Evolutionary conservation across 139 green algal genomes (phyloP), one percentile per base, ranked within the genome.

Genomic region (Auxenochlorella pyrenoidosa): DNA sequence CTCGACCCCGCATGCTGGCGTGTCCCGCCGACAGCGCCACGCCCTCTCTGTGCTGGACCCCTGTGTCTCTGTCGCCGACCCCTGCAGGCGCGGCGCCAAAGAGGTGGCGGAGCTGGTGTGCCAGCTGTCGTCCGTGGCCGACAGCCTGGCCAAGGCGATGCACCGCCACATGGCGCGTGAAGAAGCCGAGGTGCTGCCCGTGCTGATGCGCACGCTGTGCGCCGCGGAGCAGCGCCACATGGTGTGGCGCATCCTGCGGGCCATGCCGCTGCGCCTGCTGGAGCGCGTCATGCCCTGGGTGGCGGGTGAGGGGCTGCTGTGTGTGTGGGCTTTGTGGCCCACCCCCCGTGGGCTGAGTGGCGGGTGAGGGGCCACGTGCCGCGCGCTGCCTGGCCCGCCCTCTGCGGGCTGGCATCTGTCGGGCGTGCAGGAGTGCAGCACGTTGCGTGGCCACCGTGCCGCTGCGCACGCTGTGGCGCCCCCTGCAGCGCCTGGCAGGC

Each of bases 271-370:
- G 87, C 93, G 97, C 3, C 91, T 99, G 83, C 92, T 99, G 88
- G 95, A 99, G 90, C 89, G 94, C 6, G 94, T 99, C 28, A 95
- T 99, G 91, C 97, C 97, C 15, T 99, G 97, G 96, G 86, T 99
- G 30, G 91, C 94, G 38, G 90, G 93, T 95, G 79, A 88, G 85
- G 72, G 5, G 28, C 5, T n/a, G 3, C 6, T 43, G 41, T 16
- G 30, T 18, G 28, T 21, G 66, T 4, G 32, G 41, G 13, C n/a
- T n/a, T n/a, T n/a, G n/a, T n/a, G n/a, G n/a, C n/a, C n/a, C n/a
- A n/a, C n/a, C n/a, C n/a, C n/a, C n/a, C n/a, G n/a, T n/a, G n/a
- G n/a, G n/a, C n/a, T n/a, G n/a, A n/a, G n/a, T n/a, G n/a, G n/a
- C n/a, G n/a, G n/a, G n/a, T n/a, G n/a, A n/a, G n/a, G n/a, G n/a